Evolutionary conservation across 2,329 filamentous ascomycete species (phyloP), one percentile per base, ranked within the genome.

Genomic region (Dryadomyces sulphureus): DNA sequence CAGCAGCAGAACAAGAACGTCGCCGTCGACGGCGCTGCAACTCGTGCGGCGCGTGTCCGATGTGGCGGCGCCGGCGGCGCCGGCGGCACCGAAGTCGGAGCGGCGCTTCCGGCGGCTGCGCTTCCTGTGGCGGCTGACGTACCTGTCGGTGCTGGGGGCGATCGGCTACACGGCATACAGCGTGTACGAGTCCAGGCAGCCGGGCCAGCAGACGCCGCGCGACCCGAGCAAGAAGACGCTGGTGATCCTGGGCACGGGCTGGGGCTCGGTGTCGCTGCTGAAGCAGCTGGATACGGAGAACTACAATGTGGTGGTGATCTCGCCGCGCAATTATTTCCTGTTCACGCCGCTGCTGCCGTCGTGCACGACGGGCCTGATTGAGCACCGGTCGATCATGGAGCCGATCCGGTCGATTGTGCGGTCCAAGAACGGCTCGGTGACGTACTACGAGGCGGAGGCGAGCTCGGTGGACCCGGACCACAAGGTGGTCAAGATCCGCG

Each of bases 381-480:
- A 98, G 74, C 92, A 96, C 72, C 87, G 92, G 63, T 96, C 89
- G 60, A 98, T 98, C 67, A 98, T 98, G 92, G 92, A 98, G 71
- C 92, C 92, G 48, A 83, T 98, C 58, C 87, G 92, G 61, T 87
- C 92, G 63, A 94, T 98, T 64, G 76, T 94, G 56, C 85, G 89
- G 60, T 84, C 92, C 70, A 96, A 96, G 77, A 88, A 86, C 68
- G 84, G 86, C 53, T 75, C 81, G 42, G 92, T 94, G 63, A 92
- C 88, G 66, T 98, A 84, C 75, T 98, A 94, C 74, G 92, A 98
- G 75, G 92, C 92, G 54, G 90, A 96, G 63, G 88, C 87, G 48
- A 94, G 84, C 59, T 90, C 92, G 68, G 86, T 98, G 62, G 92
- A 98, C 66, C 81, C 88, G 54, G 84, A 92, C 56, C 85, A 83